Evolutionary conservation across 345 rosid species (phyloP).

Genomic region (Pugionium dolabratum): DNA sequence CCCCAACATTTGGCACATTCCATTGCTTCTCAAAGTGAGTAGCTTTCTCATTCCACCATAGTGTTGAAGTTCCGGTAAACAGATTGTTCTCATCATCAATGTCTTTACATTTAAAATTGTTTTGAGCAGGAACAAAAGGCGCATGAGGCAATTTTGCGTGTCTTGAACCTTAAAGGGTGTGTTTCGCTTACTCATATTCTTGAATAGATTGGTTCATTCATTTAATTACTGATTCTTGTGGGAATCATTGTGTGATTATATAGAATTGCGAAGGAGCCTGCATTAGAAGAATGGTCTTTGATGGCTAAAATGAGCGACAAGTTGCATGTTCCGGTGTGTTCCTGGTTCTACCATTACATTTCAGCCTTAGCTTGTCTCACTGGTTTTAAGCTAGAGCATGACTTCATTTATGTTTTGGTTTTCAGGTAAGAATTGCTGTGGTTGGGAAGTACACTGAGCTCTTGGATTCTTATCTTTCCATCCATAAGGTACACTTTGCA

Average conservation of each 20-base stretch:
- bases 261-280: slow-evolving; percentile 70
- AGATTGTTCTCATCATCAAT: background rate
- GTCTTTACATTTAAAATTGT: slow-evolving; percentile 15
- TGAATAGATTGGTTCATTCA: background rate
- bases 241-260: slow-evolving; percentile 27
- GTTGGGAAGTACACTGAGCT: slow-evolving; percentile 95
- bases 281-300: slow-evolving; percentile 67
- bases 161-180: slow-evolving; percentile 70
- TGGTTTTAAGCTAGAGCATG: slow-evolving; percentile 28
- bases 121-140: slow-evolving; percentile 86
- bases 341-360: slow-evolving; percentile 6
- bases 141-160: slow-evolving; percentile 82
- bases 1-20: slow-evolving; percentile 96
- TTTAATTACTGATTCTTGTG: slow-evolving; percentile 10
- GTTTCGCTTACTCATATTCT: slow-evolving; percentile 34
- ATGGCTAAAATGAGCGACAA: slow-evolving; percentile 66
- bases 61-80: slow-evolving; percentile 1
- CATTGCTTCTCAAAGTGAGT: slow-evolving; percentile 82
- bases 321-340: slow-evolving; percentile 71
- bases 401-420: slow-evolving; percentile 24
- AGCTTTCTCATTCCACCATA: slow-evolving; percentile 1
- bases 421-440: slow-evolving; percentile 88
- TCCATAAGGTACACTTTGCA: slow-evolving; percentile 56
- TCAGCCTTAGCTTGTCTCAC: slow-evolving; percentile 9
- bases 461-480: slow-evolving; percentile 90